Base-by-base conservation (phyloP, 768 basidiomycete genomes). In the Leucocoprinus leucothites region DNA sequence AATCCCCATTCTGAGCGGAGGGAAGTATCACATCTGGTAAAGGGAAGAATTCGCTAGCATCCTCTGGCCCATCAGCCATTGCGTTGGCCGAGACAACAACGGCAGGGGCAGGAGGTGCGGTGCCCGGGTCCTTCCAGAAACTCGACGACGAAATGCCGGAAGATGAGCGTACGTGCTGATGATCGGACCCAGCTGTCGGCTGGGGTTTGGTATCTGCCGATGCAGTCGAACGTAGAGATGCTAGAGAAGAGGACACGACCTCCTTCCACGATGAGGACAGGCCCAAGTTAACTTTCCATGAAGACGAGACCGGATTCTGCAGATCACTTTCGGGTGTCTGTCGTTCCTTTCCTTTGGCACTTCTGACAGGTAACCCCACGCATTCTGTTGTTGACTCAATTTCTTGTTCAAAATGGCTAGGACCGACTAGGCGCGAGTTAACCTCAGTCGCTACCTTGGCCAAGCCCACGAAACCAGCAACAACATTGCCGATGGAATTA, bases 81-180 rank as follows among this genome's bases (percentile, higher is more conserved):
- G 75, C 79, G 28, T 77, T 73, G 22, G 78, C 75, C 42, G 78
- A 79, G 6, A 82, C 78, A 46, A 82, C 69, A 14, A 82, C 73
- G 1, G 79, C 80, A 44, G 81, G 81, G 0, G 81, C 81, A 22
- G 73, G 81, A 8, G 79, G 73, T n/a, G 74, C 72, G 21, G 74
- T 67, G 25, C 81, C 79, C 14, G 76, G 79, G 62, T 80, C 78
- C 62, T 81, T 77, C 79, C 81, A 81, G 53, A 73, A 74, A 18
- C 69, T 67, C 9, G 74, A 65, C 4, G 68, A 64, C 7, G 73
- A 67, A 4, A 71, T 45, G 21, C 74, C 72, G 14, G 72, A 75
- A 42, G 70, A 73, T 2, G 76, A 49, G 21, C 47, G 46, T 3
- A 43, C 24, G 18, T 48, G 31, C 11, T 31, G 47, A 24, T 65